Evolutionary conservation across 2,329 filamentous ascomycete genomes (phyloP), one percentile per base, ranked within the genome.

Genomic region (Talaromyces sp.): DNA sequence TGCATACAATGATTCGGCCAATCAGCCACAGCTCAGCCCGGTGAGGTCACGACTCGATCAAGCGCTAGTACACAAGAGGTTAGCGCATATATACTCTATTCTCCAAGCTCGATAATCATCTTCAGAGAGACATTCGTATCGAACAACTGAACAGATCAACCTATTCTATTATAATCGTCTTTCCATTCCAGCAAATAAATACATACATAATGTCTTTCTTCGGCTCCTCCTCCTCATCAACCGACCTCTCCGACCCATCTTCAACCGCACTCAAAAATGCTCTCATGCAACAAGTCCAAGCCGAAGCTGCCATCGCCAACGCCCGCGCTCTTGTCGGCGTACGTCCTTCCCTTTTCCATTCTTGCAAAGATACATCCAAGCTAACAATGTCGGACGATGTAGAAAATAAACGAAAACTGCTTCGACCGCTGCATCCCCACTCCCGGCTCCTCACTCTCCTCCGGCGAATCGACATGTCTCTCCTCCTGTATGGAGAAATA

Each of bases 401-500:
- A 91, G 87, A 91, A 89, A 83, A 82, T 92, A 73, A 89, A 91
- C 75, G 82, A 89, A 67, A 85, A 87, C 75, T 93, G 89, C 79
- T 93, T 91, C 77, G 84, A 89, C 48, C 86, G 85, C 72, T 93
- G 89, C 74, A 77, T 92, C 15, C 80, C 87, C 52, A 85, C 87
- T 68, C 73, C 89, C 56, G 86, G 87, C 59, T 73, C 80, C 52
- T 84, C 83, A 56, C 76, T 92, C 57, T 86, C 85, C 52, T 83
- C 80, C 73, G 75, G 81, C 74, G 89, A 93, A 73, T 79, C 84
- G 69, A 79, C 82, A 21, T 93, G 89, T 77, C 81, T 89, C 69
- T 89, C 82, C 19, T 80, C 82, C 61, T 93, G 89, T 78, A 89
- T 91, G 84, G 88, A 92, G 67, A 92, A 92, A 75, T 93, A 92